phyloP scores from a whole-genome alignment of 2,329 filamentous ascomycete species.

The Xylariaceae sp. region DNA sequence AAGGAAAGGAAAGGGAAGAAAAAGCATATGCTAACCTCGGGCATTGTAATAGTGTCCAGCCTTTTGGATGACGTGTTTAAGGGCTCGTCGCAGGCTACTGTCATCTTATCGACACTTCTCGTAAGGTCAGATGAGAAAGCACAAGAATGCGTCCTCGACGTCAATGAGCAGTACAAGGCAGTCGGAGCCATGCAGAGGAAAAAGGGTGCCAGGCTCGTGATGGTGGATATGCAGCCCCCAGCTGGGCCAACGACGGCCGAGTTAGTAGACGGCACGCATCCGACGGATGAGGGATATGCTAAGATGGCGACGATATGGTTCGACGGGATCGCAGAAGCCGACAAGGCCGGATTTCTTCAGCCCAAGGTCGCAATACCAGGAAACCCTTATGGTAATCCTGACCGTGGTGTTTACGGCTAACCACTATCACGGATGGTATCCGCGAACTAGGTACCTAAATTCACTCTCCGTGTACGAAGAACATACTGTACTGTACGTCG shows the following conservation, averaged over 20 bases:
- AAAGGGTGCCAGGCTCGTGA: slow-evolving; percentile 28
- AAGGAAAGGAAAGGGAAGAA: too few relatives aligned
- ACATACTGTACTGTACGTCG: too few relatives aligned
- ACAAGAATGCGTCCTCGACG: slow-evolving; percentile 24
- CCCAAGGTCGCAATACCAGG: slow-evolving; percentile 22
- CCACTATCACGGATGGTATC: too few relatives aligned
- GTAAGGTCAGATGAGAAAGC: slow-evolving; percentile 26
- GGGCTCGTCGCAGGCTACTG: slow-evolving; percentile 31
- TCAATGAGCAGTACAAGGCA: slow-evolving; percentile 31
- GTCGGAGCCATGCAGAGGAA: slow-evolving; percentile 25
- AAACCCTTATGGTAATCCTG: slow-evolving; percentile 22
- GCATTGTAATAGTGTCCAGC: slow-evolving; percentile 18
- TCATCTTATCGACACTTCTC: slow-evolving; percentile 35
- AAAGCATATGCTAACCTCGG: neutral
- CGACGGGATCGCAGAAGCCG: slow-evolving; percentile 31
- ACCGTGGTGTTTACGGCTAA: slow-evolving; percentile 13
- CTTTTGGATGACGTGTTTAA: slow-evolving; percentile 33
- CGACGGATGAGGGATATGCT: slow-evolving; percentile 34
- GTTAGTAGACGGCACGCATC: slow-evolving; percentile 35
- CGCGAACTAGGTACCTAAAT: too few relatives aligned
- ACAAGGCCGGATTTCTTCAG: slow-evolving; percentile 22
- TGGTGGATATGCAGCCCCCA: slow-evolving; percentile 35
- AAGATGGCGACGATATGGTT: slow-evolving; percentile 37
- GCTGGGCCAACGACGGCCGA: slow-evolving; percentile 28
- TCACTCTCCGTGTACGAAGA: too few relatives aligned